These are phyloP conservation scores for Flaveria floridana DNA, from an alignment of 140 eudicot genomes.

Conservation along the genomic window DNA sequence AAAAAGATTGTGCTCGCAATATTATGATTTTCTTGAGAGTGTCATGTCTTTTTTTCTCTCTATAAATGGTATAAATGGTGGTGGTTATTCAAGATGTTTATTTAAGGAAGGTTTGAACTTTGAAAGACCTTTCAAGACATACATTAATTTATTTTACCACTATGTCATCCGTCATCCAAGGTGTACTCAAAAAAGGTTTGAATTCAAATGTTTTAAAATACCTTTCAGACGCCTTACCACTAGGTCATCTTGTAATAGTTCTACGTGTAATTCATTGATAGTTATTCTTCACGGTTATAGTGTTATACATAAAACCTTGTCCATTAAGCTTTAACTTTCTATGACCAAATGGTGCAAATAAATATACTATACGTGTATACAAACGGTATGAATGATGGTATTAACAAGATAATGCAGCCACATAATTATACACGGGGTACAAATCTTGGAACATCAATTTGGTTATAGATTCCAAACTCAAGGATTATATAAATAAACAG, in stretches of 20 bases:
- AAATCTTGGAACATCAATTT: neutral
- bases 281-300: neutral
- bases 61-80: too few species aligned
- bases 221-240: too few species aligned
- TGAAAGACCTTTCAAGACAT: too few species aligned
- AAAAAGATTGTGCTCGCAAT: neutral
- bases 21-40: neutral
- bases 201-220: too few species aligned
- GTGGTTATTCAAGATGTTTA: too few species aligned
- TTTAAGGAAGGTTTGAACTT: too few species aligned
- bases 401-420: neutral
- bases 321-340: neutral
- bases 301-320: neutral
- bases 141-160: too few species aligned
- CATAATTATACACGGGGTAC: neutral
- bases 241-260: too few species aligned
- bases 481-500: constrained; percentile 3
- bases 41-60: neutral
- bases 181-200: too few species aligned
- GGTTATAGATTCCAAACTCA: constrained; percentile 1
- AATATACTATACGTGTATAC: too few species aligned
- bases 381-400: neutral
- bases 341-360: neutral
- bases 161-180: too few species aligned
- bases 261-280: neutral